Base-by-base conservation (phyloP, 345 rosid species). In the Citrus cavaleriei region DNA sequence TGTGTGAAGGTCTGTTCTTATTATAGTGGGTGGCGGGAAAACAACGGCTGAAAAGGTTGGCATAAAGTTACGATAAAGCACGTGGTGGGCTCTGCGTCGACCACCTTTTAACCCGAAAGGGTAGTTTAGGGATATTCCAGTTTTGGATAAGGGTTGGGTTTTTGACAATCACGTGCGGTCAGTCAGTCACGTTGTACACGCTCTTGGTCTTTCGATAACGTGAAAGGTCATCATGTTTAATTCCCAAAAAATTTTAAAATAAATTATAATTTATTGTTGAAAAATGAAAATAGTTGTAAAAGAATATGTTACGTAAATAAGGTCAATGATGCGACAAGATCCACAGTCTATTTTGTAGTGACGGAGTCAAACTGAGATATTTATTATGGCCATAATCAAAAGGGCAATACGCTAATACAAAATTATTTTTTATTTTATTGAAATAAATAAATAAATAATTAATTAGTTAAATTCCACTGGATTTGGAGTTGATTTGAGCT, bases 21-120 rank as follows among this genome's bases (percentile, higher is more conserved):
- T 62, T 28, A 75, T 28, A 42, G 46, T 21, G 59, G 32, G 49
- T 63, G 46, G 70, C 61, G 70, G 78, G 78, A 75, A 75, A 63
- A 21, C 32, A 64, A 22, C 46, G 49, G 59, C 78, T 10, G 0
- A 38, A 28, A 5, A 9, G 7, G 4, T 59, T 28, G 46, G n/a
- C 3, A 0, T 37, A 27, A 59, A 40, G 70, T 13, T 78, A 75
- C 77, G 72, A 42, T 79, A 57, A 69, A 67, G 80, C 76, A 32
- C 76, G 35, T 28, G 46, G 54, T 71, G 64, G 3, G 59, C 57
- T 19, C 21, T 2, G 25, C 25, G 2, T 34, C 46, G 16, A 35
- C 64, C 0, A 6, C 32, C 16, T 2, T 30, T 30, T 66, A 28
- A 55, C 73, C 21, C 40, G 16, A 49, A 75, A 78, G 82, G 85